These are phyloP conservation scores for Myriosclerotinia scirpicola DNA, from an alignment of 2,329 filamentous ascomycete species.

Conservation along the genomic window DNA sequence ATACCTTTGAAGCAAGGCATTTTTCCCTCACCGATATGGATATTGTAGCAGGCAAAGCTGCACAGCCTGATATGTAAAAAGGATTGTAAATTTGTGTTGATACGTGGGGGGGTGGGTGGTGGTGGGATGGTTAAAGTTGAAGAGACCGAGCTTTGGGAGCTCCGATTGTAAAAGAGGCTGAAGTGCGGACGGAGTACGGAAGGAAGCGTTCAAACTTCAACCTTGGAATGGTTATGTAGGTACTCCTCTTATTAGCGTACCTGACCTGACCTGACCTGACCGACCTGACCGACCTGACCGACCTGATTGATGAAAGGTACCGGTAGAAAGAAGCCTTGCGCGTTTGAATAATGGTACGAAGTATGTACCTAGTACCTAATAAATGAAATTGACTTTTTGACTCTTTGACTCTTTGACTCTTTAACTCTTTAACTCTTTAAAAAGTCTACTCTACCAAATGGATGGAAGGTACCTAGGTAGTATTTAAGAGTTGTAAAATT, in stretches of 20 bases:
- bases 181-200: background rate
- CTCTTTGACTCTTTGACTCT: no score
- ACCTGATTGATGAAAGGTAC: no score
- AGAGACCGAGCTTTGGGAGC: slow-evolving; percentile 21
- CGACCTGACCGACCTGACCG: no score
- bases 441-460: no score
- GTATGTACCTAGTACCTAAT: no score
- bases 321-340: background rate
- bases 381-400: no score
- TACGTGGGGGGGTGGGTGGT: slow-evolving; percentile 9
- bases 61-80: slow-evolving; percentile 26
- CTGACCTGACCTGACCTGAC: no score
- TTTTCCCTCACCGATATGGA: slow-evolving; percentile 26
- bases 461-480: no score
- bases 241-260: background rate
- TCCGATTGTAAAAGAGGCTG: slow-evolving; percentile 23
- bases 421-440: no score
- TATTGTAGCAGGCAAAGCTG: slow-evolving; percentile 33
- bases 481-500: no score
- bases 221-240: no score
- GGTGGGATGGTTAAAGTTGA: slow-evolving; percentile 14
- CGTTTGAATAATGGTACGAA: background rate
- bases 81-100: slow-evolving; percentile 16
- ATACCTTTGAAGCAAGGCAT: slow-evolving; percentile 99
- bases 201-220: no score